Evolutionary conservation across 768 basidiomycete genomes (phyloP).

Genomic region (Suillus paluster): DNA sequence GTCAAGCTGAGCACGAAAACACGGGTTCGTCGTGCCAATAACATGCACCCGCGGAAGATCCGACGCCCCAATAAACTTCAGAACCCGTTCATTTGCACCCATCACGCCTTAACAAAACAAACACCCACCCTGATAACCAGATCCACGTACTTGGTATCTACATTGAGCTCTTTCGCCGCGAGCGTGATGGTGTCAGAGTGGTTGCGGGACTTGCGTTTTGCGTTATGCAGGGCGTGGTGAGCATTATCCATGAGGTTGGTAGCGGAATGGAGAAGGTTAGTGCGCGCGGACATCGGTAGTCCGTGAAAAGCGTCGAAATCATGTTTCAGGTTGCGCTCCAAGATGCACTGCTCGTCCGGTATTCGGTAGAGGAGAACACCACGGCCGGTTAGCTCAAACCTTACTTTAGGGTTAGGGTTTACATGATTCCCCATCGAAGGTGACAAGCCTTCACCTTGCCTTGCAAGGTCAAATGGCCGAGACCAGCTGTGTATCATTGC

Average conservation of each 20-base stretch:
- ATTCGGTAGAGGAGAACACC: too few relatives aligned
- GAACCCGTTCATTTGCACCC: slow-evolving; percentile 13
- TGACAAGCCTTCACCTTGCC: too few relatives aligned
- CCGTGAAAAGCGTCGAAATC: neutral
- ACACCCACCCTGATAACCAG: slow-evolving; percentile 54
- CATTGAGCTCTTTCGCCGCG: slow-evolving; percentile 36
- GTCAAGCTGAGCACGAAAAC: slow-evolving; percentile 72
- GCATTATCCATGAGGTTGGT: slow-evolving; percentile 18
- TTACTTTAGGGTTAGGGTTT: slow-evolving; percentile 13
- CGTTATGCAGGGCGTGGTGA: slow-evolving; percentile 7
- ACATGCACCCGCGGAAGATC: slow-evolving; percentile 74
- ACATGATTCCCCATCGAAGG: neutral
- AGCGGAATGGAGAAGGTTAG: slow-evolving; percentile 17
- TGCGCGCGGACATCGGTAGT: neutral
- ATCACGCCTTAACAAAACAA: neutral
- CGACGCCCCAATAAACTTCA: slow-evolving; percentile 72
- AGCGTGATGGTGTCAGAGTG: slow-evolving; percentile 36
- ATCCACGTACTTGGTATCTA: slow-evolving; percentile 55
- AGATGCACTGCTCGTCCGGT: neutral
- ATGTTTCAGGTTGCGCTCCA: neutral
- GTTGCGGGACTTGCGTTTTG: slow-evolving; percentile 31
- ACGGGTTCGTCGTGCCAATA: slow-evolving; percentile 66
- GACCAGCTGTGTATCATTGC: neutral
- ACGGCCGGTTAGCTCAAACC: neutral
- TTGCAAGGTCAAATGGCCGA: neutral